Conservation (phyloP, 2,329 filamentous ascomycete species). For the Fusarium buharicum region DNA sequence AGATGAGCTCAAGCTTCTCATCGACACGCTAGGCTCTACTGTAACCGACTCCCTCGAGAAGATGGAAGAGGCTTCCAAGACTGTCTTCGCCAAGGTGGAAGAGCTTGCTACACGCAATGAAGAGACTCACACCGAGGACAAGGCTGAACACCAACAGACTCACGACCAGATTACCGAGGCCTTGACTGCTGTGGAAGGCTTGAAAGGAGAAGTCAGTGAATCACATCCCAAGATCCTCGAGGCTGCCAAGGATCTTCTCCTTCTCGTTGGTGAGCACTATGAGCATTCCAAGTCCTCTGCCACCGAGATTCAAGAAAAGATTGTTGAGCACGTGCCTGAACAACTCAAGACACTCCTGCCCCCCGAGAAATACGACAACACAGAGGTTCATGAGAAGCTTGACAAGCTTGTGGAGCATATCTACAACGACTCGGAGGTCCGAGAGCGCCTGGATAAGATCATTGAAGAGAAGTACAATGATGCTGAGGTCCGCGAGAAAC, state of each 20-base stretch:
- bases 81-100: slow-evolving; percentile 84
- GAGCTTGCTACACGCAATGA: slow-evolving; percentile 80
- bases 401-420: slow-evolving; percentile 42
- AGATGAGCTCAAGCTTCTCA: slow-evolving; percentile 86
- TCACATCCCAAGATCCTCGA: slow-evolving; percentile 90
- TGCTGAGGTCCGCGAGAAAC: slow-evolving; percentile 58
- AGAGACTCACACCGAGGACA: slow-evolving; percentile 77
- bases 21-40: slow-evolving; percentile 84
- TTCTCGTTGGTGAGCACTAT: slow-evolving; percentile 85
- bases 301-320: slow-evolving; percentile 65
- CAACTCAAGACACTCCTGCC: slow-evolving; percentile 64
- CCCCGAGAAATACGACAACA: slow-evolving; percentile 62
- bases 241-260: slow-evolving; percentile 84
- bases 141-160: slow-evolving; percentile 83
- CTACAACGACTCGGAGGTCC: slow-evolving; percentile 45
- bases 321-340: slow-evolving; percentile 69
- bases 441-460: slow-evolving; percentile 50
- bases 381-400: slow-evolving; percentile 48
- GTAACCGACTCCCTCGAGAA: slow-evolving; percentile 87
- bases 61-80: slow-evolving; percentile 87
- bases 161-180: slow-evolving; percentile 83
- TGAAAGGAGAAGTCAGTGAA: slow-evolving; percentile 83
- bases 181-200: slow-evolving; percentile 74
- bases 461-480: slow-evolving; percentile 66
- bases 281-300: slow-evolving; percentile 81